Evolutionary conservation across 2,329 filamentous ascomycete species (phyloP), one percentile per base, ranked within the genome.

Genomic region (Chaetomium olivaceum): DNA sequence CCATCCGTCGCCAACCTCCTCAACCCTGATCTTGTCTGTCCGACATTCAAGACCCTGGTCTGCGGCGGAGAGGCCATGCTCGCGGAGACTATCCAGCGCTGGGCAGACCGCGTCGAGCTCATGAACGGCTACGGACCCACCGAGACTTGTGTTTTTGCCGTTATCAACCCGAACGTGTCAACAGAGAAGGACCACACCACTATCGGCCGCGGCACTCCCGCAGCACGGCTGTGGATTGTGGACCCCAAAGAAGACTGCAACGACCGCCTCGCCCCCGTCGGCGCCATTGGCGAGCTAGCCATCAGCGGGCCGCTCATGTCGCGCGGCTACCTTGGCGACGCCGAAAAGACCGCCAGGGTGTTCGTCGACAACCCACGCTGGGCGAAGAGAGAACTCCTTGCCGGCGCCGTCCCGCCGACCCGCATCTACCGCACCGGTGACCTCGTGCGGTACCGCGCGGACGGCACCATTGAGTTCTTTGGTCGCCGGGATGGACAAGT

Each of bases 401-500:
- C 25, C 9, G 63, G 36, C 70, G 4, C 70, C 74, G 1, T 59
- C 78, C 16, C 67, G 51, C 16, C 74, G 79, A 21, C 79, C 70
- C 33, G 72, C 64, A 61, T 77, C 75, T 82, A 81, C 67, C 77
- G 76, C 58, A 81, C 80, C 1, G 80, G 80, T 21, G 80, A 82
- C 65, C 74, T 82, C 6, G 80, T 74, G 16, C 73, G 68, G 56
- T 78, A 77, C 50, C 65, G 73, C 43, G 69, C 66, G 8, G 76
- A 79, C 65, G 77, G 74, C 14, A 60, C 66, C 1, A 67, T 83
- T 12, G 68, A 75, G 2, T 81, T 77, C 62, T 63, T 82, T 58
- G 83, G 82, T 60, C 77, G 84, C 51, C 81, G 81, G 67, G 83
- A 86, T 69, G 78, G 78, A 0, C 84, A 86, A 71, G 78, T 85